phyloP scores from a whole-genome alignment of 129 eudicot genomes.

The Sambucus nigra region DNA sequence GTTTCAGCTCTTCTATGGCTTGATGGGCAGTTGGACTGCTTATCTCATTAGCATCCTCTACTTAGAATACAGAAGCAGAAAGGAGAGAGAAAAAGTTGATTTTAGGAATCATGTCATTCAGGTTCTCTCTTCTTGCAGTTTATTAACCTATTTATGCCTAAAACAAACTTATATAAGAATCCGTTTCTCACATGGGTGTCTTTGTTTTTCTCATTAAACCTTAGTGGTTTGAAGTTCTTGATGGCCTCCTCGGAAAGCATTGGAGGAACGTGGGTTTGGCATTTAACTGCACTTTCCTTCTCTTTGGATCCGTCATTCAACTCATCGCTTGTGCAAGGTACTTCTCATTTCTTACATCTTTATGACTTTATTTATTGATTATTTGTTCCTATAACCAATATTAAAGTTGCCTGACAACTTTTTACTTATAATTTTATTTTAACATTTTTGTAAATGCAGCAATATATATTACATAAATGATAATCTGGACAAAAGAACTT shows the following conservation, averaged over 20 bases:
- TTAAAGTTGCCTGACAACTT: too few species aligned
- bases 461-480: constrained; percentile 96
- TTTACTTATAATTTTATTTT: not conserved
- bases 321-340: constrained; percentile 99
- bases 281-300: constrained; percentile 94
- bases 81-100: constrained; percentile 91
- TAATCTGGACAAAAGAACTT: constrained; percentile 96
- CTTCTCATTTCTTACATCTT: not conserved
- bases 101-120: constrained; percentile 96
- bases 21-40: constrained; percentile 97
- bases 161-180: not conserved
- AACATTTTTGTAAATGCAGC: constrained; percentile 33
- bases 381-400: too few species aligned
- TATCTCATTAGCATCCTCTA: constrained; percentile 86
- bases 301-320: constrained; percentile 97
- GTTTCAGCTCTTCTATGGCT: constrained; percentile 83
- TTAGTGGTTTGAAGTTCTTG: constrained; percentile 99
- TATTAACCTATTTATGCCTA: too few species aligned
- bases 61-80: constrained; percentile 90
- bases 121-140: constrained; percentile 27
- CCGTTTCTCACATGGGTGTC: constrained; percentile 10
- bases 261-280: constrained; percentile 99
- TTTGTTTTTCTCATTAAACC: not conserved
- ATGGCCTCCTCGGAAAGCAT: constrained; percentile 90
- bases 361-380: not conserved